Conservation (phyloP, 495 filamentous ascomycete genomes). For the Hypoxylon perforatum region DNA sequence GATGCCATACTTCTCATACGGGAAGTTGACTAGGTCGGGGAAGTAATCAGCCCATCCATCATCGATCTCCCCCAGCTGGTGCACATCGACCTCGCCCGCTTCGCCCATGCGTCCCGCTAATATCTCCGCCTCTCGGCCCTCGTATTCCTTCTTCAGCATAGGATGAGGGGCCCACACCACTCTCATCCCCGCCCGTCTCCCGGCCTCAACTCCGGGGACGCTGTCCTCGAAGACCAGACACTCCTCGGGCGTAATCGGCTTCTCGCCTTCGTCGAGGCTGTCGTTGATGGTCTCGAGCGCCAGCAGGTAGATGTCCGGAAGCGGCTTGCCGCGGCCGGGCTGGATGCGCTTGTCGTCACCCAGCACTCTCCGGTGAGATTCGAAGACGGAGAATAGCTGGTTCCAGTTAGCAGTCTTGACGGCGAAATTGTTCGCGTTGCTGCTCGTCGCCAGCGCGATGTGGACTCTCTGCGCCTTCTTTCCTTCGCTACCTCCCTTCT, state of each 20-base stretch:
- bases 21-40: conserved; percentile 73
- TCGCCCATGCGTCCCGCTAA: conserved; percentile 83
- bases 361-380: conserved; percentile 72
- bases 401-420: conserved; percentile 82
- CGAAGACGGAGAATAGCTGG: conserved; percentile 80
- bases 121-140: conserved; percentile 81
- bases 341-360: conserved; percentile 89
- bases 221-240: conserved; percentile 97
- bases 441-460: conserved; percentile 89
- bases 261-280: conserved; percentile 69
- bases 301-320: conserved; percentile 93
- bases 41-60: conserved; percentile 81
- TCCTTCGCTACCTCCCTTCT: conserved; percentile 29
- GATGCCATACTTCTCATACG: conserved; percentile 79
- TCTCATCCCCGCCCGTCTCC: conserved; percentile 91
- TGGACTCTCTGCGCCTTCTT: conserved; percentile 66
- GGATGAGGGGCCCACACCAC: conserved; percentile 94
- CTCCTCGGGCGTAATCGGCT: conserved; percentile 80
- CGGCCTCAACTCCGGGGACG: conserved; percentile 92
- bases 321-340: conserved; percentile 85
- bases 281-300: conserved; percentile 88
- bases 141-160: conserved; percentile 78
- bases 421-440: conserved; percentile 73
- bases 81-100: conserved; percentile 61
- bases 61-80: conserved; percentile 67